Evolutionary conservation across 306 rosid genomes (phyloP).

Genomic region (Acmispon strigosus): DNA sequence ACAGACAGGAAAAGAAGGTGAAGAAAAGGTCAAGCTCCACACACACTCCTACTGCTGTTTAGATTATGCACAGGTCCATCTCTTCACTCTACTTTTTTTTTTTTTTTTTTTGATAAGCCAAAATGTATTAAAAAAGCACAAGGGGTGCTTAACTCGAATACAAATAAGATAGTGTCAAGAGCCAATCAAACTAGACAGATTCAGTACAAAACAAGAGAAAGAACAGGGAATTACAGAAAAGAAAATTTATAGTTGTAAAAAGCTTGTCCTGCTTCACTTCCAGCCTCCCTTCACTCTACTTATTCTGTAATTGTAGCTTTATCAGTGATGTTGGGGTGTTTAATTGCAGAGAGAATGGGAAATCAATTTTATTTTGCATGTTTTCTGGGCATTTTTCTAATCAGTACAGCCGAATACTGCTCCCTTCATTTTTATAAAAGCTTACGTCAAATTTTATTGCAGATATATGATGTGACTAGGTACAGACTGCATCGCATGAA

Average conservation of each 20-base stretch:
- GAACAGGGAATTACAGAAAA: no score
- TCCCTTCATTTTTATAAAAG: slow-evolving; percentile 17
- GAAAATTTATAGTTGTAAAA: no score
- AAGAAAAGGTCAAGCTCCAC: slow-evolving; percentile 89
- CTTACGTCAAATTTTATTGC: slow-evolving; percentile 30
- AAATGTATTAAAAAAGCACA: no score
- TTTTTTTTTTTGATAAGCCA: no score
- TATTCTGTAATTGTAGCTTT: not conserved
- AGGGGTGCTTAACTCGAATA: no score
- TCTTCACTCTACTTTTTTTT: slow-evolving; percentile 21
- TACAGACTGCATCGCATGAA: slow-evolving; percentile 93
- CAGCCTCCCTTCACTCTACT: slow-evolving; percentile 20
- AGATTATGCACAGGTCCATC: slow-evolving; percentile 65
- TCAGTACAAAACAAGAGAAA: no score
- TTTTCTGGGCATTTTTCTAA: slow-evolving; percentile 16
- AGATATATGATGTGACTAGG: slow-evolving; percentile 89
- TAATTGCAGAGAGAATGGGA: slow-evolving; percentile 7
- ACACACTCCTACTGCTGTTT: slow-evolving; percentile 90
- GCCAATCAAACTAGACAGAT: no score
- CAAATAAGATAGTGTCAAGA: no score
- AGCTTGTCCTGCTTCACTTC: no score
- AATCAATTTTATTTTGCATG: slow-evolving; percentile 2
- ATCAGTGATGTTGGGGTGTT: slow-evolving; percentile 15
- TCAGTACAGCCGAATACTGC: slow-evolving; percentile 17
- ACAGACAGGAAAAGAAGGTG: slow-evolving; percentile 60